phyloP scores from a whole-genome alignment of 306 rosid species.

The Gastrolobium villosum region DNA sequence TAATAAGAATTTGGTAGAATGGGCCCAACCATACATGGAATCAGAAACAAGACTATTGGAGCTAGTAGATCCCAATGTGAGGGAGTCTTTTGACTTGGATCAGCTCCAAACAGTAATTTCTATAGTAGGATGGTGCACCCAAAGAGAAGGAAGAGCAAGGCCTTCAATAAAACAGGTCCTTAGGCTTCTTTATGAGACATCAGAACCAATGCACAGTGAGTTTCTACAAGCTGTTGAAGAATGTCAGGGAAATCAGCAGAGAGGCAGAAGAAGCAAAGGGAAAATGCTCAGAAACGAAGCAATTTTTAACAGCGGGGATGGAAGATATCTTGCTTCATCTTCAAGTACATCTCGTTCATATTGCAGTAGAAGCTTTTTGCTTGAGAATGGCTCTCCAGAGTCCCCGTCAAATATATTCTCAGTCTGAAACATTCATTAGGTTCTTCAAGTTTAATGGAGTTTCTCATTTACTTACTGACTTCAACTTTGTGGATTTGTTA shows the following conservation, averaged over 20 bases:
- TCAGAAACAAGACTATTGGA: constrained; percentile 74
- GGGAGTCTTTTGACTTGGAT: constrained; percentile 77
- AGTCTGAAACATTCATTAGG: constrained; percentile 49
- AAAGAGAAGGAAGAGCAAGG: constrained; percentile 84
- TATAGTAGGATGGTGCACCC: constrained; percentile 92
- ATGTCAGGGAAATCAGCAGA: constrained; percentile 65
- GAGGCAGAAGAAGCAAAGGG: constrained; percentile 78
- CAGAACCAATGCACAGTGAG: constrained; percentile 86
- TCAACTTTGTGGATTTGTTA: constrained; percentile 41
- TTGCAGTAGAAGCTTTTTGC: constrained; percentile 94
- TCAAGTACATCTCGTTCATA: constrained; percentile 96
- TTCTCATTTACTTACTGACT: constrained; percentile 42
- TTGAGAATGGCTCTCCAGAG: constrained; percentile 88
- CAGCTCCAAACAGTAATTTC: constrained; percentile 83
- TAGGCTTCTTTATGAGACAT: constrained; percentile 89
- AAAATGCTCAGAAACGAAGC: constrained; percentile 68
- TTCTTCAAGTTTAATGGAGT: constrained; percentile 33
- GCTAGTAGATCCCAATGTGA: constrained; percentile 80
- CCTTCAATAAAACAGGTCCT: constrained; percentile 95
- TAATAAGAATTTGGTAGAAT: constrained; percentile 82
- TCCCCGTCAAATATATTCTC: constrained; percentile 78
- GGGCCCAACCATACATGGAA: constrained; percentile 77
- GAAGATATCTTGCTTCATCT: constrained; percentile 93
- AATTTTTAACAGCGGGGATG: constrained; percentile 78
- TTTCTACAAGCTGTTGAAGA: constrained; percentile 73